Percentiles rank a stretch among this genome's conserved stretches.
phyloP scores from a whole-genome alignment of 1,284 basidiomycete genomes.

The Baeospora myosura region DNA sequence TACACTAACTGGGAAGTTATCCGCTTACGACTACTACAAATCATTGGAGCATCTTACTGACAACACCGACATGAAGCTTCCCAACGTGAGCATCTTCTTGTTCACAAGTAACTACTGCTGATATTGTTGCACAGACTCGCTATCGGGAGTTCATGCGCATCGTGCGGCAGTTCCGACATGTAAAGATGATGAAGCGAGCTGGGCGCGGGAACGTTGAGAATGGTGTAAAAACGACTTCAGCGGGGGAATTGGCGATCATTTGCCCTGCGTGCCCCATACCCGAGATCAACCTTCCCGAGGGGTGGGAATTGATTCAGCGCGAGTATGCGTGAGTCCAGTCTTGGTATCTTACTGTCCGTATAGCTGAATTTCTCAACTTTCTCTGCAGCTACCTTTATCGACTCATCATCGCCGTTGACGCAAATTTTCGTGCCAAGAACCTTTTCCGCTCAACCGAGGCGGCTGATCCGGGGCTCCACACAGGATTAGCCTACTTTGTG shows the following conservation, averaged over 20 bases:
- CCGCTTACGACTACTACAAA: neutral
- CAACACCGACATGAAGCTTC: neutral
- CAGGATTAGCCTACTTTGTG: constrained; percentile 13
- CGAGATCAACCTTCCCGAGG: constrained; percentile 18
- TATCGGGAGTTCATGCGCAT: constrained; percentile 19
- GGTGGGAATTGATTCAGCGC: too few relatives aligned
- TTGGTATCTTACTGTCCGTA: too few relatives aligned
- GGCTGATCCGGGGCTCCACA: constrained; percentile 9
- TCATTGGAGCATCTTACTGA: neutral
- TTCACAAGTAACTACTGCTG: neutral
- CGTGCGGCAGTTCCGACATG: constrained; percentile 18
- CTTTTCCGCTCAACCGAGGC: neutral
- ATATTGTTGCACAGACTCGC: constrained; percentile 8
- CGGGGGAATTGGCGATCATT: constrained; percentile 17
- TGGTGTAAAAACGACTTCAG: constrained; percentile 8
- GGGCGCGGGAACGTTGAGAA: constrained; percentile 15
- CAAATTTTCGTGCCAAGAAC: constrained; percentile 14
- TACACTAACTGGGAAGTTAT: neutral
- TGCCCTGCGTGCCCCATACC: constrained; percentile 27
- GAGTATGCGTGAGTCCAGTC: too few relatives aligned
- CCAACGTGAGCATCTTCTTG: neutral
- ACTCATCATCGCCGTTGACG: constrained; percentile 13
- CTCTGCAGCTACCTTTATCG: constrained; percentile 14
- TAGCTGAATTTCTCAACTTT: too few relatives aligned
- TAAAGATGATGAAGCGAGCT: constrained; percentile 21